These are phyloP conservation scores for Chimonanthus salicifolius DNA, from an alignment of 164 flowering plant genomes.

Conservation along the genomic window DNA sequence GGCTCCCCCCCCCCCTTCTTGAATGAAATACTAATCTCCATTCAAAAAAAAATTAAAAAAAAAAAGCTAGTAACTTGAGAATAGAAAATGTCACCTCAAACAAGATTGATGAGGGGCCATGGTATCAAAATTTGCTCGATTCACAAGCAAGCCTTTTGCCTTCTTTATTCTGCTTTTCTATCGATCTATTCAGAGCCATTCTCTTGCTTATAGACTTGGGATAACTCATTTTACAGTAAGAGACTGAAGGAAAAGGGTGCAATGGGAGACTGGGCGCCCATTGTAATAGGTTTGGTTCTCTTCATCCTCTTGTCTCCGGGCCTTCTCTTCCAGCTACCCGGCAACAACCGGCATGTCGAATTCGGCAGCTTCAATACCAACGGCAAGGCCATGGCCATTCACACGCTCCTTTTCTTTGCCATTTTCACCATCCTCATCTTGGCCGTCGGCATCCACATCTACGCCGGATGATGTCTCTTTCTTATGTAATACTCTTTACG, in stretches of 20 bases:
- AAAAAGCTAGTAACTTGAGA: background rate
- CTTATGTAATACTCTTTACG: too few relatives aligned
- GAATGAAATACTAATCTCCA: too few relatives aligned
- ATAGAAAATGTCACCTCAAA: background rate
- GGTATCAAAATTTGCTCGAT: background rate
- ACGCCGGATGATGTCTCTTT: slow-evolving; percentile 42
- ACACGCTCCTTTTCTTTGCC: slow-evolving; percentile 76
- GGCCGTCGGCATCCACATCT: slow-evolving; percentile 72
- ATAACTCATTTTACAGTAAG: too few relatives aligned
- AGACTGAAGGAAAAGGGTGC: background rate
- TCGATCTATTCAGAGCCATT: too few relatives aligned
- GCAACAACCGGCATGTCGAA: slow-evolving; percentile 31
- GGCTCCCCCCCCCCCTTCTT: too few relatives aligned
- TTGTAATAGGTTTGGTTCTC: slow-evolving; percentile 42
- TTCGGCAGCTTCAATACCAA: slow-evolving; percentile 53
- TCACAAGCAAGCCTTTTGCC: background rate
- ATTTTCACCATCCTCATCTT: slow-evolving; percentile 61
- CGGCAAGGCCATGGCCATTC: slow-evolving; percentile 56
- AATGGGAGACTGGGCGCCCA: slow-evolving; percentile 70
- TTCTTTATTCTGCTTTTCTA: too few relatives aligned
- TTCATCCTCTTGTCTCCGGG: slow-evolving; percentile 67
- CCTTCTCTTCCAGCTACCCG: slow-evolving; percentile 56
- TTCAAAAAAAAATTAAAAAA: too few relatives aligned
- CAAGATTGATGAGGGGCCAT: background rate
- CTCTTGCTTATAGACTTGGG: too few relatives aligned